Conservation (phyloP, 2,329 filamentous ascomycete genomes). For the Acarospora socialis region DNA sequence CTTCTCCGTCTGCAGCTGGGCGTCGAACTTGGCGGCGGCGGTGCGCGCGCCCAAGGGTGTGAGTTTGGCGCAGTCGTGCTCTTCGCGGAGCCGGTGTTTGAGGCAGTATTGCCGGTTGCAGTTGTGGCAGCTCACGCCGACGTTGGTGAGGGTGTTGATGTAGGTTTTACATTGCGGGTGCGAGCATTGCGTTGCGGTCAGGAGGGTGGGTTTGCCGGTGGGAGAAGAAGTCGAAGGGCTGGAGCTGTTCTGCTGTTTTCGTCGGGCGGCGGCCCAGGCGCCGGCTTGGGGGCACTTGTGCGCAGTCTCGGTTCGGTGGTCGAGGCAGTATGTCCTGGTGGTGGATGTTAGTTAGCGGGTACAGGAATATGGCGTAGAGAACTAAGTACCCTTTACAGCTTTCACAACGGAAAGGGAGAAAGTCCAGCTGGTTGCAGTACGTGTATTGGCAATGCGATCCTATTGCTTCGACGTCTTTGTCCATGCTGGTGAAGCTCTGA, state of each 20-base stretch:
- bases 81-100: constrained; percentile 39
- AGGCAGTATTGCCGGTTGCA: constrained; percentile 38
- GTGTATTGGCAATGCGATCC: constrained; percentile 82
- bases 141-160: constrained; percentile 36
- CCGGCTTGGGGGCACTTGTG: constrained; percentile 55
- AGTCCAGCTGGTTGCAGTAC: constrained; percentile 90
- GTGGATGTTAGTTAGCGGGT: constrained; percentile 7
- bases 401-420: constrained; percentile 87
- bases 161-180: constrained; percentile 36
- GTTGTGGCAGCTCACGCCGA: constrained; percentile 35
- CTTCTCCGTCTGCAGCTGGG: constrained; percentile 41
- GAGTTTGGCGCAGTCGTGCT: constrained; percentile 73
- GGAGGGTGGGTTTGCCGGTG: constrained; percentile 38
- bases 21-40: constrained; percentile 8
- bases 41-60: constrained; percentile 41
- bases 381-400: constrained; percentile 64
- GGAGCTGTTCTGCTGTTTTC: constrained; percentile 23
- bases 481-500: constrained; percentile 54
- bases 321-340: constrained; percentile 70
- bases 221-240: constrained; percentile 18
- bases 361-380: constrained; percentile 9
- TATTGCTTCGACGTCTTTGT: constrained; percentile 69
- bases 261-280: constrained; percentile 42
- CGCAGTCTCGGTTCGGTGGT: constrained; percentile 74
- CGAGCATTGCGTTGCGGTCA: constrained; percentile 38